These are phyloP conservation scores for Lepraria neglecta DNA, from an alignment of 495 filamentous ascomycete species.

Conservation along the genomic window DNA sequence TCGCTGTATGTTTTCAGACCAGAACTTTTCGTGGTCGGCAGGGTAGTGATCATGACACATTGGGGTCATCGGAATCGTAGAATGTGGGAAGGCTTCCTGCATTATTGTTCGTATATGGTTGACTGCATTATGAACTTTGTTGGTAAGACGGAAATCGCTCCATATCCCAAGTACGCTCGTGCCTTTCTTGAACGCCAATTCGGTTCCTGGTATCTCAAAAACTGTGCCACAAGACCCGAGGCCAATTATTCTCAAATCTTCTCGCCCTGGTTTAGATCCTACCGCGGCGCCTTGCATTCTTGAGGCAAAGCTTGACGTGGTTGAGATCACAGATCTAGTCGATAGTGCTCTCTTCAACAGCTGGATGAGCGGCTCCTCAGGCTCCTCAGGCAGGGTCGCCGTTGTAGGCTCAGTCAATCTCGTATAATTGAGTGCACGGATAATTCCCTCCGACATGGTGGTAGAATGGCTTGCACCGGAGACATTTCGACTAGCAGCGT, in stretches of 20 bases:
- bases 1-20: background rate
- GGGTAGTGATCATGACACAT: slow-evolving; percentile 14
- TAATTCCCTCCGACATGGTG: slow-evolving; percentile 6
- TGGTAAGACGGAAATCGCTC: slow-evolving; percentile 18
- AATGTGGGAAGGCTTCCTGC: slow-evolving; percentile 11
- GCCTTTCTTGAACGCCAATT: slow-evolving; percentile 21
- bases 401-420: background rate
- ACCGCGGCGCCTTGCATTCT: background rate
- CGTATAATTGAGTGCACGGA: background rate
- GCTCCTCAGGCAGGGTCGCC: background rate
- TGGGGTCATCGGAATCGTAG: slow-evolving; percentile 11
- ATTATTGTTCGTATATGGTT: background rate
- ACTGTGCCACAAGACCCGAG: slow-evolving; percentile 18
- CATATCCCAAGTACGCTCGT: background rate
- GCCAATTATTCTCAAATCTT: slow-evolving; percentile 13
- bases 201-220: slow-evolving; percentile 22
- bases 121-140: slow-evolving; percentile 15
- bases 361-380: background rate
- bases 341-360: background rate
- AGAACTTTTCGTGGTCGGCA: slow-evolving; percentile 8
- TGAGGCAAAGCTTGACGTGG: slow-evolving; percentile 8
- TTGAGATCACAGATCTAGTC: slow-evolving; percentile 10
- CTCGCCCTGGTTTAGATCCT: background rate
- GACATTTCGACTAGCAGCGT: background rate
- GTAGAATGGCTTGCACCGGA: slow-evolving; percentile 10